phyloP scores from a whole-genome alignment of 257 asterid species.

The Solanum sejunctum region DNA sequence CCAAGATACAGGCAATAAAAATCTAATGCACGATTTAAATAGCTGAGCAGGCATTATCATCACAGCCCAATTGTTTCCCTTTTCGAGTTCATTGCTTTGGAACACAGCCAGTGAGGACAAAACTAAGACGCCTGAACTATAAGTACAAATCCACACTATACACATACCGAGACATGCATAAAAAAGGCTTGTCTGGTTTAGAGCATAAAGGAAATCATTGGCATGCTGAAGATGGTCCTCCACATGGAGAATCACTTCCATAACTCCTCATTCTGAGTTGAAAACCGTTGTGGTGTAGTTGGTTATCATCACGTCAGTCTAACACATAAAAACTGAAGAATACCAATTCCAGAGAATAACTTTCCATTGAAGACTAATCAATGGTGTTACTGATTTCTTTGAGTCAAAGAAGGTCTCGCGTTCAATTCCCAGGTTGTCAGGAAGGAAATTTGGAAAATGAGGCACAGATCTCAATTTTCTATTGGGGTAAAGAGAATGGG shows the following conservation, averaged over 20 bases:
- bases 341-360: not conserved
- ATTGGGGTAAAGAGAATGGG: not conserved
- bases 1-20: not conserved
- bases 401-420: not conserved
- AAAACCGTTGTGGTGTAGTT: slow-evolving; percentile 38
- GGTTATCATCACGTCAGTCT: slow-evolving; percentile 86
- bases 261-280: not conserved
- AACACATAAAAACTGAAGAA: slow-evolving; percentile 25
- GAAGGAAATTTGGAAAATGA: not conserved
- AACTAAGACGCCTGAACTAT: not conserved
- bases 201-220: slow-evolving; percentile 3
- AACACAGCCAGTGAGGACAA: not conserved
- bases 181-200: not conserved
- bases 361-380: not conserved
- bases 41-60: not conserved
- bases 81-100: not conserved
- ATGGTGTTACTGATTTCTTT: not conserved
- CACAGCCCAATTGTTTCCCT: not conserved
- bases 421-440: not conserved
- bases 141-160: not conserved
- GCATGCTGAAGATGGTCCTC: not conserved
- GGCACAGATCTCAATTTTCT: not conserved
- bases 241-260: not conserved
- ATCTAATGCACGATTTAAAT: not conserved
- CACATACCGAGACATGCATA: not conserved